These are phyloP conservation scores for Mycena rebaudengoi DNA, from an alignment of 768 basidiomycete genomes.

Conservation along the genomic window DNA sequence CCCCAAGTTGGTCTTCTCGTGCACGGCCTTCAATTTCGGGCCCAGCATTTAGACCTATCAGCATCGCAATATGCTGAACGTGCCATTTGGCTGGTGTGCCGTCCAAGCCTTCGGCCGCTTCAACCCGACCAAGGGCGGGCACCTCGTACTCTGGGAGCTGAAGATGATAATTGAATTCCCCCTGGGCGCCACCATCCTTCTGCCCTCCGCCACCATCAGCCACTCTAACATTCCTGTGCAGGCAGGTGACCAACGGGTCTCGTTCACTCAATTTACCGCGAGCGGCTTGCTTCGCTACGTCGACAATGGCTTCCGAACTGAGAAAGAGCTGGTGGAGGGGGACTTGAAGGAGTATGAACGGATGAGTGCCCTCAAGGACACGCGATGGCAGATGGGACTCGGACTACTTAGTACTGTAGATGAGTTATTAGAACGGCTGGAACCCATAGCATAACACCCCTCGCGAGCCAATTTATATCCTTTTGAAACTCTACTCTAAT, in stretches of 20 bases:
- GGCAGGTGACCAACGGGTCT: constrained; percentile 24
- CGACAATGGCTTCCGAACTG: constrained; percentile 26
- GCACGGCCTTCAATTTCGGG: constrained; percentile 37
- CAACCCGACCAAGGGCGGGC: background rate
- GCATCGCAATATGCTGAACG: background rate
- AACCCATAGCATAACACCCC: too few species aligned
- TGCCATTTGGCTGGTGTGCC: background rate
- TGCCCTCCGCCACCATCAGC: constrained; percentile 36
- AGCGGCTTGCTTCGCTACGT: constrained; percentile 36
- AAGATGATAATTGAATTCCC: constrained; percentile 35
- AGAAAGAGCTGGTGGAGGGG: background rate
- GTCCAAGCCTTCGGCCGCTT: background rate
- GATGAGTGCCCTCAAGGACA: background rate
- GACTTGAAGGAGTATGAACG: background rate
- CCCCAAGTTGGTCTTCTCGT: constrained; percentile 29
- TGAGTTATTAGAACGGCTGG: background rate
- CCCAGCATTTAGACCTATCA: background rate
- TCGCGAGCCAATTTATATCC: too few species aligned
- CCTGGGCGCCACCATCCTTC: constrained; percentile 30
- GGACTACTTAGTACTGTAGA: background rate
- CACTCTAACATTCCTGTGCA: constrained; percentile 34
- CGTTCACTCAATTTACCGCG: constrained; percentile 35
- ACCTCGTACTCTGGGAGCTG: constrained; percentile 39
- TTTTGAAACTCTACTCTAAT: too few species aligned
- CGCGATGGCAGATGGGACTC: background rate